Evolutionary conservation across 2,329 filamentous ascomycete species (phyloP), one percentile per base, ranked within the genome.

Genomic region (Diaporthe australafricana): DNA sequence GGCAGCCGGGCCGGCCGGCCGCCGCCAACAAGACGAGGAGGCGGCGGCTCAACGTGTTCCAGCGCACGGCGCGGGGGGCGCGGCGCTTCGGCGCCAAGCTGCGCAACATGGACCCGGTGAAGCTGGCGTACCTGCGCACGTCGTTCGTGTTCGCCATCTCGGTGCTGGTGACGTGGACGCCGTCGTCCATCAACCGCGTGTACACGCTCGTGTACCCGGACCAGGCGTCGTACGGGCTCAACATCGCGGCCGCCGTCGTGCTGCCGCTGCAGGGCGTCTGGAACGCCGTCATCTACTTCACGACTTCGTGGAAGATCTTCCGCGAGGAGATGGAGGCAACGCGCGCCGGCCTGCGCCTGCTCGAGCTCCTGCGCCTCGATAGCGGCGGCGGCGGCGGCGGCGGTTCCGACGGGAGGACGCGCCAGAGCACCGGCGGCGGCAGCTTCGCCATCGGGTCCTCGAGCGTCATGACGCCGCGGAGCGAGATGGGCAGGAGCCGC

Each of bases 201-300:
- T 92, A 94, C 81, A 88, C 90, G 74, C 87, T 94, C 74, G 81
- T 90, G 9, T 81, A 88, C 65, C 88, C 88, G 0, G 78, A 85
- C 16, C 76, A 82, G 11, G 84, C 86, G 38, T 87, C 86, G 71
- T 95, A 90, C 78, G 87, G 86, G 14, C 88, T 94, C 65, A 92
- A 93, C 78, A 87, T 94, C 65, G 88, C 89, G 1, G 91, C 91
- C 8, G 91, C 92, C 2, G 85, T 93, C 1, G 93, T 95, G 0
- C 84, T 96, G 5, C 93, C 94, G 0, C 84, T 94, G 1, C 94
- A 96, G 79, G 94, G 94, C 0, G 88, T 94, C 40, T 95, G 93
- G 93, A 96, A 96, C 78, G 88, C 90, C 38, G 83, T 94, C 67
- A 94, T 96, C 70, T 96, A 95, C 81, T 89, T 93, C 72, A 87